These are phyloP conservation scores for Dichotomocladium elegans DNA, from an alignment of 371 early-diverging fungal genomes.

Conservation along the genomic window DNA sequence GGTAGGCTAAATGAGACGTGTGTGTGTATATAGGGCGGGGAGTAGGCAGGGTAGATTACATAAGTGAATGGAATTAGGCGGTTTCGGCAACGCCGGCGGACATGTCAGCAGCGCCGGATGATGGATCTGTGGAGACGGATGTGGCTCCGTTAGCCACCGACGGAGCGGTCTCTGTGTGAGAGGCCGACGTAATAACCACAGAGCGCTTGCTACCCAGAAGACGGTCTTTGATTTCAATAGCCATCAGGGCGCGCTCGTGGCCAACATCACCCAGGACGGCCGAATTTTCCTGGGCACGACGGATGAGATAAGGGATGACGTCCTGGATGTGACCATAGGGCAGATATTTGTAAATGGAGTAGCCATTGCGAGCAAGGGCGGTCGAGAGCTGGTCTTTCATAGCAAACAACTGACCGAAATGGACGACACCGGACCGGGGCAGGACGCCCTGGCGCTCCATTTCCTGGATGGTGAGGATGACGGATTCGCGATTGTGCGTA, in stretches of 20 bases:
- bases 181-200: not conserved
- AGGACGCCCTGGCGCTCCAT: conserved; percentile 61
- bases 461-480: conserved; percentile 59
- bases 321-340: conserved; percentile 84
- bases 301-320: conserved; percentile 89
- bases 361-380: conserved; percentile 72
- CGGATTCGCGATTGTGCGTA: conserved; percentile 85
- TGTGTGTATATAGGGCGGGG: too few species aligned
- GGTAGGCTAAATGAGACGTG: too few species aligned
- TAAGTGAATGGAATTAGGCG: too few species aligned
- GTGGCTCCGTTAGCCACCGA: too few species aligned
- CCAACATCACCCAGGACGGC: conserved; percentile 59
- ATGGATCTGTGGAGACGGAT: too few species aligned
- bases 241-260: conserved; percentile 44
- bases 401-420: conserved; percentile 91
- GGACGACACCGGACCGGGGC: conserved; percentile 60
- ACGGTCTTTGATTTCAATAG: conserved; percentile 43
- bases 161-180: too few species aligned
- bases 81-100: too few species aligned
- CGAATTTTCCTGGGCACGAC: conserved; percentile 94
- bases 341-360: conserved; percentile 85
- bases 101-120: too few species aligned
- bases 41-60: too few species aligned
- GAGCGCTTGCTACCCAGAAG: not conserved
- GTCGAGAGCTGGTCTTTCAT: conserved; percentile 84